These are phyloP conservation scores for Yamadazyma phyllophila DNA, from an alignment of 805 yeast genomes.

Conservation along the genomic window DNA sequence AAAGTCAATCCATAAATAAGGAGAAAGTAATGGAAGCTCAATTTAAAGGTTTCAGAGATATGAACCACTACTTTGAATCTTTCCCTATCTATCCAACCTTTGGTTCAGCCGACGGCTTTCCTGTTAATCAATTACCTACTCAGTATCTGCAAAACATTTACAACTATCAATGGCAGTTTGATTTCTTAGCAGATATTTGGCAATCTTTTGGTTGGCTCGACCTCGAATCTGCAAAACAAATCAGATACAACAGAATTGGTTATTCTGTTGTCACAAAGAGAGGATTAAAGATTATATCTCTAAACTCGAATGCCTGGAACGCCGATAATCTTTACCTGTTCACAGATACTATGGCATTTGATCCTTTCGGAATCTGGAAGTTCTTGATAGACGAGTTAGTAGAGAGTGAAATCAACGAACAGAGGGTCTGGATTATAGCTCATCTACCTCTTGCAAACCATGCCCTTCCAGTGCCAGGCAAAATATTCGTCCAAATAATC, in stretches of 20 bases:
- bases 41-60: constrained; percentile 61
- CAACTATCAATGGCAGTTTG: constrained; percentile 39
- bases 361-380: constrained; percentile 59
- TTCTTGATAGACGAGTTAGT: constrained; percentile 60
- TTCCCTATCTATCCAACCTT: constrained; percentile 60
- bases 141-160: constrained; percentile 19
- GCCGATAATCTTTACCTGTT: constrained; percentile 50
- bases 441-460: constrained; percentile 63
- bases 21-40: constrained; percentile 68
- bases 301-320: constrained; percentile 70
- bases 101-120: constrained; percentile 71
- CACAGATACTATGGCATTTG: constrained; percentile 54
- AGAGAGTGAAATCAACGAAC: constrained; percentile 53
- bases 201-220: constrained; percentile 36
- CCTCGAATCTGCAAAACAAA: constrained; percentile 20
- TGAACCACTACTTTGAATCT: constrained; percentile 49
- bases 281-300: constrained; percentile 58
- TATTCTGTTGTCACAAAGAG: constrained; percentile 52
- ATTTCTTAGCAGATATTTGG: constrained; percentile 36
- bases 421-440: constrained; percentile 71
- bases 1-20: constrained; percentile 45
- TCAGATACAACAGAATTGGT: constrained; percentile 56
- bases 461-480: constrained; percentile 59
- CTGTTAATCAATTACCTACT: constrained; percentile 66
- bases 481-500: constrained; percentile 51